Evolutionary conservation across 306 rosid species (phyloP), one percentile per base, ranked within the genome.

Genomic region (Senna tora): DNA sequence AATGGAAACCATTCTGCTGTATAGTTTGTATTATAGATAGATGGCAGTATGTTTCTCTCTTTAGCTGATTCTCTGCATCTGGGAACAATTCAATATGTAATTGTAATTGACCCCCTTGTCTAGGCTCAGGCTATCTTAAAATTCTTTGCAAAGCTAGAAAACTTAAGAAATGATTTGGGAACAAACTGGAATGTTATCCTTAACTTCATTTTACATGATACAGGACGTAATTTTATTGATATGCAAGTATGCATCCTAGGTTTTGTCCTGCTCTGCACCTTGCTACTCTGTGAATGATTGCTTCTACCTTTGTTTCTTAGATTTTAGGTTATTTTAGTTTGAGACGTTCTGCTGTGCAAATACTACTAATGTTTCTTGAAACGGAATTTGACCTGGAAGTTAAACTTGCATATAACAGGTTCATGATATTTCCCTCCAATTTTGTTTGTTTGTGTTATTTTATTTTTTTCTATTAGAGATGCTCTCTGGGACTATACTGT

Each of bases 1-100:
- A 62, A 30, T 32, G 52, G 38, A 42, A 52, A 62, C 30, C 71
- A 41, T 61, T 52, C 9, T 16, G 17, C n/a, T 22, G 9, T 62
- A 11, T 69, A 11, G 61, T 17, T 61, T 15, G 25, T 39, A 15
- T 36, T 28, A 41, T 76, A 55, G 20, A 41, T 76, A 55, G 20
- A 55, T 64, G 21, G 43, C 15, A 6, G 9, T 53, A 51, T 16
- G 28, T 25, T 17, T 3, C 9, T 2, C 70, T 43, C 45, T 15
- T 11, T 21, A 17, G 20, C 50, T 46, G 36, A 57, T 39, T 54
- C 42, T 54, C 34, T 21, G 60, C 34, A 54, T 13, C 7, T 54
- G 32, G 34, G 34, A 54, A 22, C 6, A 54, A 34, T 12, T 22
- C 0, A 5, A 53, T 20, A 51, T 51, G 7, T 17, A 11, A 17